A percentile compares a stretch with the other conserved stretches of the same genome.
phyloP scores from a whole-genome alignment of 306 rosid species.

The Acacia crassicarpa region DNA sequence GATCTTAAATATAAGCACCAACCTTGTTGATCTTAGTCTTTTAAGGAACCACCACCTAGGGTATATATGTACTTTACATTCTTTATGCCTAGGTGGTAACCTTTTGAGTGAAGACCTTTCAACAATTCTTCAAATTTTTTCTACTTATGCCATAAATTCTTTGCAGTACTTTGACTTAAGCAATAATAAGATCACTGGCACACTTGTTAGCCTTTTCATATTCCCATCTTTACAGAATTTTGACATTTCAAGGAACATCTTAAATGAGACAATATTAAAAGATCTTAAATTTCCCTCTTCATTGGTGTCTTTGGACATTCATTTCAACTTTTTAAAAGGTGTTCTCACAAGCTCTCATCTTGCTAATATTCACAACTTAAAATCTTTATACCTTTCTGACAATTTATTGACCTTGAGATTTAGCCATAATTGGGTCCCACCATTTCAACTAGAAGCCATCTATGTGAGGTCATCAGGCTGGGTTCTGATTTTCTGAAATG shows the following conservation, averaged over 20 bases:
- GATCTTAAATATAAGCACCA: background rate
- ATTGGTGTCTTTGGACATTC: background rate
- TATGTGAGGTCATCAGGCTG: background rate
- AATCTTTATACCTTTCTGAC: background rate
- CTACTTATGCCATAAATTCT: background rate
- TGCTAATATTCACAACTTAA: background rate
- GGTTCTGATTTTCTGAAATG: constrained; percentile 17
- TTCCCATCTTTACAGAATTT: background rate
- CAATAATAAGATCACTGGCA: background rate
- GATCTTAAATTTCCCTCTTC: background rate
- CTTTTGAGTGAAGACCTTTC: background rate
- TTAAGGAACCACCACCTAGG: background rate
- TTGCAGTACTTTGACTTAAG: background rate
- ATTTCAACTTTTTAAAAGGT: constrained; percentile 9
- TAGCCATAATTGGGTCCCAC: constrained; percentile 3
- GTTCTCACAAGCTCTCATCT: background rate
- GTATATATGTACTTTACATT: background rate
- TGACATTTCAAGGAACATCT: background rate
- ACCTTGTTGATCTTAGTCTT: background rate
- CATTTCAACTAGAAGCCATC: background rate
- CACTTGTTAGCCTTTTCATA: background rate
- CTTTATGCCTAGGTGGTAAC: accelerated
- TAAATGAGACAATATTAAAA: background rate
- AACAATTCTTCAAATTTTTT: background rate
- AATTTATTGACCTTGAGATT: constrained; percentile 4